Conservation (phyloP, 768 basidiomycete species). For the Tricholoma bakamatsutake region DNA sequence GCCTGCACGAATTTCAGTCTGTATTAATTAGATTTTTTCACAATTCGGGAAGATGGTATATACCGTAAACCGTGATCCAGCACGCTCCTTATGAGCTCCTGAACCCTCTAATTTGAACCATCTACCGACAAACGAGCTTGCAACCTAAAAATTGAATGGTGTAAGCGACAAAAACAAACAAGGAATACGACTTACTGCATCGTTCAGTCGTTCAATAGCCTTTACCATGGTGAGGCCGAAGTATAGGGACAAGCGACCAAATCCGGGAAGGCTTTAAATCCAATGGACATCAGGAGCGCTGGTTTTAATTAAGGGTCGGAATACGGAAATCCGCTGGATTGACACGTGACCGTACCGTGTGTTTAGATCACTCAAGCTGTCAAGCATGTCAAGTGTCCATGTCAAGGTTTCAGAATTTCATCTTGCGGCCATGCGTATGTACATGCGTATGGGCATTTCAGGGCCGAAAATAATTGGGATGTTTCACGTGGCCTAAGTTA, state of each 20-base stretch:
- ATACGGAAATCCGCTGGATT: background rate
- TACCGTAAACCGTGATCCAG: constrained; percentile 58
- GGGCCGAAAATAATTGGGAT: too few relatives aligned
- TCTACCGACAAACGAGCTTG: constrained; percentile 44
- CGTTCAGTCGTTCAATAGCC: constrained; percentile 19
- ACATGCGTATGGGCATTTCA: too few relatives aligned
- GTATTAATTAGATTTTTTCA: constrained; percentile 2
- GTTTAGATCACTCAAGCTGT: background rate
- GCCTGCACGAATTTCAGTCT: constrained; percentile 78
- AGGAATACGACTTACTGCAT: constrained; percentile 19
- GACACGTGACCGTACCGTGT: background rate
- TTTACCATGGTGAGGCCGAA: constrained; percentile 12
- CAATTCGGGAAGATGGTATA: constrained; percentile 4
- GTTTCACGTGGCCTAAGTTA: too few relatives aligned
- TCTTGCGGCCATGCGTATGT: too few relatives aligned
- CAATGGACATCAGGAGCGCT: background rate
- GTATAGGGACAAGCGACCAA: background rate
- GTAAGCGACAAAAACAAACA: background rate
- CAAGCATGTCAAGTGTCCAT: too few relatives aligned
- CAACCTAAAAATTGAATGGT: constrained; percentile 23
- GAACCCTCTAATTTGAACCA: constrained; percentile 74
- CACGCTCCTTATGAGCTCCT: constrained; percentile 55
- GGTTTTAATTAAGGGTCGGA: background rate
- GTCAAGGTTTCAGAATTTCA: background rate
- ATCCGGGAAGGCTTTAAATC: background rate